Base-by-base conservation (phyloP, 1,284 basidiomycete species). In the Ustilago cynodontis region DNA sequence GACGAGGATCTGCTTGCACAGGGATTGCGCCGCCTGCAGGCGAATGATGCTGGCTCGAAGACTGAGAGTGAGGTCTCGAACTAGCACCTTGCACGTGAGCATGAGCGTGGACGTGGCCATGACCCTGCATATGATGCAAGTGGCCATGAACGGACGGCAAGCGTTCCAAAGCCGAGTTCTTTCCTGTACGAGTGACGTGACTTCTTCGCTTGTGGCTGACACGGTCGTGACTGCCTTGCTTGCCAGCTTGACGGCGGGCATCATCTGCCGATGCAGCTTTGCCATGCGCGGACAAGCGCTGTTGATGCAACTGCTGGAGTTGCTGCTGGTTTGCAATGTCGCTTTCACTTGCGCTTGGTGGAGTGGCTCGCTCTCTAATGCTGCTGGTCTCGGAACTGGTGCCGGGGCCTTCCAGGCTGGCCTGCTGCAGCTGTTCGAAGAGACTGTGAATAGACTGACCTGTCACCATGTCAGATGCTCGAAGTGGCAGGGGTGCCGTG, bases 181-280 rank as follows among this genome's bases (percentile, higher is more conserved):
- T 77, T 26, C 71, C 65, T 29, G 75, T 67, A 3, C 71, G 66
- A 16, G 78, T 61, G 33, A 60, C 73, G 22, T 75, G 75, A 50
- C 75, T 78, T 18, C 78, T 64, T 26, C 78, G 47, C 66, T 72
- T 76, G 55, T 72, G 75, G 43, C 59, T 50, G 49, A 41, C 53
- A 45, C 67, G 57, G 31, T 77, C 65, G 53, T 71, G 63, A n/a
- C 57, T 58, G 52, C 20, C 41, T 18, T 75, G 63, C 59, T 75
- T 68, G 11, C 76, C 63, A 26, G 77, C 74, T 20, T 79, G 71
- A 31, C 78, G 58, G 18, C 72, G 57, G 1, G 76, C 67, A 50
- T 82, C 80, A 26, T 82, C 78, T 7, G 78, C 77, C 7, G 78
- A 78, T 14, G 63, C 75, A 26, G 63, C 59, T 58, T 77, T 77